Evolutionary conservation across 2,329 filamentous ascomycete species (phyloP).

Genomic region (Coleophoma eucalyptorum): DNA sequence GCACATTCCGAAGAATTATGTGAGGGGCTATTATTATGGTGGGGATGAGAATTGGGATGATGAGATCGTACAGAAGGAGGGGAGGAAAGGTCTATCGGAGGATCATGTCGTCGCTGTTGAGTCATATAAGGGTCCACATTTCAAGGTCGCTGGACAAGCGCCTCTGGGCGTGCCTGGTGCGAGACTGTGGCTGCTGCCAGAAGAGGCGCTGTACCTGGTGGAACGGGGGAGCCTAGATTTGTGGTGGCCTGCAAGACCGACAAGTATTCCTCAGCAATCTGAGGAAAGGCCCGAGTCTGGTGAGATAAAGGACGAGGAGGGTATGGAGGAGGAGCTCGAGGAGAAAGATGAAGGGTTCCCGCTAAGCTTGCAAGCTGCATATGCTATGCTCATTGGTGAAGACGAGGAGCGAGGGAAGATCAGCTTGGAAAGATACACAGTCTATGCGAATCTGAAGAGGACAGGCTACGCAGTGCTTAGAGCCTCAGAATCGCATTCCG

Average conservation of each 20-base stretch:
- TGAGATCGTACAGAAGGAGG: slow-evolving; percentile 60
- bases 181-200: slow-evolving; percentile 79
- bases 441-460: slow-evolving; percentile 81
- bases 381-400: slow-evolving; percentile 75
- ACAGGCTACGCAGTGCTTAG: slow-evolving; percentile 78
- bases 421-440: slow-evolving; percentile 76
- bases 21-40: slow-evolving; percentile 69
- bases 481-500: slow-evolving; percentile 50
- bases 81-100: slow-evolving; percentile 59
- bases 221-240: slow-evolving; percentile 86
- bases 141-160: slow-evolving; percentile 71
- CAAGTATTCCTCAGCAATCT: slow-evolving; percentile 32
- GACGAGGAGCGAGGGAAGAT: slow-evolving; percentile 59
- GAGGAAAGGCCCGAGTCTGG: slow-evolving; percentile 28
- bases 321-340: slow-evolving; percentile 31
- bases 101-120: slow-evolving; percentile 61
- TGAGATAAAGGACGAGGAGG: no score
- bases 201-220: slow-evolving; percentile 86
- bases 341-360: slow-evolving; percentile 67
- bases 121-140: slow-evolving; percentile 67
- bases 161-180: slow-evolving; percentile 52
- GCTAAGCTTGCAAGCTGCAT: slow-evolving; percentile 87
- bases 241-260: slow-evolving; percentile 66
- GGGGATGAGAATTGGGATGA: slow-evolving; percentile 40
- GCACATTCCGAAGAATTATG: slow-evolving; percentile 63